Evolutionary conservation across 2,329 filamentous ascomycete species (phyloP), one percentile per base, ranked within the genome.

Genomic region (Trichoderma brevicompactum): DNA sequence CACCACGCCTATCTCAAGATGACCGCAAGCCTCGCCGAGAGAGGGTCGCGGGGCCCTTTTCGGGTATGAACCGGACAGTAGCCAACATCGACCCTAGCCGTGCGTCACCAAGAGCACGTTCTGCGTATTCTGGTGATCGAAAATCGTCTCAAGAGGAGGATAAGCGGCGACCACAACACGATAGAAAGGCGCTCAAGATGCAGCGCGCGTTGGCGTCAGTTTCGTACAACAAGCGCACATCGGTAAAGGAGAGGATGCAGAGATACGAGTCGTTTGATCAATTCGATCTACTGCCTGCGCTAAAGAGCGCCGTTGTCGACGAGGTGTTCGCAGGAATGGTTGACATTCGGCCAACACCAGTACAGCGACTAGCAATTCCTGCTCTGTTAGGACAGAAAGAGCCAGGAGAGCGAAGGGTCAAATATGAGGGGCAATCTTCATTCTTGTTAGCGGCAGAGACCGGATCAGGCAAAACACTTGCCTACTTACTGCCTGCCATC

Each of bases 401-500:
- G 7, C 66, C 71, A 4, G 70, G 70, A 17, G 68, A 71, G 50
- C 55, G 66, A n/a, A 75, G 74, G 60, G 67, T 58, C 2, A 64
- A 71, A 64, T 83, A 73, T 69, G 78, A 79, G 66, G 85, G 81
- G 79, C 67, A 69, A 58, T 67, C 71, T 46, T 77, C 77, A 1
- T 97, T 92, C 74, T 83, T 99, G 12, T 83, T 99, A 56, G 95
- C 95, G 4, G 95, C 95, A 10, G 95, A 99, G 81, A 99, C 95
- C 0, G 95, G 95, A 12, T 98, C 95, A 0, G 95, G 95, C 67
- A 99, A 99, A 81, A 99, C 95, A 1, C 81, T 99, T 68, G 92
- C 95, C 8, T 99, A 99, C 74, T 81, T 98, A 5, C 79, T 97
- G 5, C 96, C 95, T 0, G 85, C 89, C 15, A 82, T 99, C 60